These are phyloP conservation scores for Paramecium sonneborni DNA, from an alignment of 73 alveolate species.

Conservation along the genomic window DNA sequence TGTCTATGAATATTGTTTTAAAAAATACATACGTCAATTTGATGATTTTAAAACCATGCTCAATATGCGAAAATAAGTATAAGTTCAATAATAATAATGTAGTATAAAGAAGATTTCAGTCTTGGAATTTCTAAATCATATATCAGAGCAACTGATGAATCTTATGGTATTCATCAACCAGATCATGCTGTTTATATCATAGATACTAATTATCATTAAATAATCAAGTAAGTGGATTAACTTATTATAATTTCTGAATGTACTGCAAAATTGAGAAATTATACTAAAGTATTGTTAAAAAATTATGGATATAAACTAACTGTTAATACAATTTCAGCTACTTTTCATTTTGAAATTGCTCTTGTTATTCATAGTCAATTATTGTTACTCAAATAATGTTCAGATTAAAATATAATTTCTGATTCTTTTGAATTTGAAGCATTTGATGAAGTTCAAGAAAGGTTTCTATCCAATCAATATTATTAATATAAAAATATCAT, in stretches of 20 bases:
- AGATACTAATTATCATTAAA: not conserved
- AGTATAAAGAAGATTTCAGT: slow-evolving; percentile 1
- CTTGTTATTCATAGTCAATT: not conserved
- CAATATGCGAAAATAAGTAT: not conserved
- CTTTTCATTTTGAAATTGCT: not conserved
- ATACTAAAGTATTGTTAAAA: not conserved
- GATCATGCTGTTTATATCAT: not conserved
- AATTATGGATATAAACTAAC: not conserved
- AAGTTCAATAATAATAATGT: not conserved
- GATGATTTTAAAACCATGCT: not conserved
- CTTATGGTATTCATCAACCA: not conserved
- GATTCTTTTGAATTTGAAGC: not conserved
- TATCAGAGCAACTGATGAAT: not conserved
- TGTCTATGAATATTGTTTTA: slow-evolving; percentile 41
- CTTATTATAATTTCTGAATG: not conserved
- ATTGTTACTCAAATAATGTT: not conserved
- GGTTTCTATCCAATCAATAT: not conserved
- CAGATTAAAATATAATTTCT: not conserved
- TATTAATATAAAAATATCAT: not conserved
- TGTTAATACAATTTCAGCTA: not conserved
- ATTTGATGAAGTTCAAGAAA: not conserved
- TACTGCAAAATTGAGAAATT: not conserved
- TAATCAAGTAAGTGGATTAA: not conserved
- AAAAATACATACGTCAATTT: not conserved
- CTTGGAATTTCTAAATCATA: not conserved